Evolutionary conservation across 306 rosid species (phyloP).

Genomic region (Canavalia ensiformis): DNA sequence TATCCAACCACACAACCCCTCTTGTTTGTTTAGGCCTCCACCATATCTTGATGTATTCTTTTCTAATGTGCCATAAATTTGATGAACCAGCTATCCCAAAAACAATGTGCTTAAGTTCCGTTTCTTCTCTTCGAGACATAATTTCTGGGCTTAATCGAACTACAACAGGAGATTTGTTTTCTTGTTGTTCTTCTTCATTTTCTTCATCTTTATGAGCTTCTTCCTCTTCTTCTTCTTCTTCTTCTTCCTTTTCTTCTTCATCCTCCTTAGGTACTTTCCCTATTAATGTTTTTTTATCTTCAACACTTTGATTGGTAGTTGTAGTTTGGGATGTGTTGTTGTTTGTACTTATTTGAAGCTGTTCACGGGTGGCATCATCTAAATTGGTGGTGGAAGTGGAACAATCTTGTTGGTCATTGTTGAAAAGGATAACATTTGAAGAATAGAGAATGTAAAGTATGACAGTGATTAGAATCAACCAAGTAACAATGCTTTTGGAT

Average conservation of each 20-base stretch:
- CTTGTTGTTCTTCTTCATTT: neutral
- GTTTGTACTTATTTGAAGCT: constrained; percentile 44
- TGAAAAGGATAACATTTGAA: constrained; percentile 64
- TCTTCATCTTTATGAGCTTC: neutral
- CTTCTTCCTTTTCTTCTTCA: neutral
- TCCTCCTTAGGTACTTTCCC: neutral
- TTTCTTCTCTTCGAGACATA: constrained; percentile 49
- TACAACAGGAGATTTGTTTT: constrained; percentile 34
- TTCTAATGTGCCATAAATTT: constrained; percentile 69
- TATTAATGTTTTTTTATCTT: constrained; percentile 12
- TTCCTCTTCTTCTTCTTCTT: neutral
- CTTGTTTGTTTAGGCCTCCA: constrained; percentile 85
- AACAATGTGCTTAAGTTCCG: constrained; percentile 73
- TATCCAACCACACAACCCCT: constrained; percentile 90
- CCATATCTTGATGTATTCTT: constrained; percentile 87
- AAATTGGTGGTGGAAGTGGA: constrained; percentile 43
- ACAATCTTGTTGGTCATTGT: constrained; percentile 59
- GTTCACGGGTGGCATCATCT: constrained; percentile 42
- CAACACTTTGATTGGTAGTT: neutral
- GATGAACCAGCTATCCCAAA: constrained; percentile 93
- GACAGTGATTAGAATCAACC: constrained; percentile 60
- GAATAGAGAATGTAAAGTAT: constrained; percentile 68
- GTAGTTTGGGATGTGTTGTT: constrained; percentile 47
- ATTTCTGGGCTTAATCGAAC: constrained; percentile 37
- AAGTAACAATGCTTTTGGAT: constrained; percentile 59